Evolutionary conservation across 78 protist genomes (phyloP).

Genomic region (Dictyostelium brefeldianum): DNA sequence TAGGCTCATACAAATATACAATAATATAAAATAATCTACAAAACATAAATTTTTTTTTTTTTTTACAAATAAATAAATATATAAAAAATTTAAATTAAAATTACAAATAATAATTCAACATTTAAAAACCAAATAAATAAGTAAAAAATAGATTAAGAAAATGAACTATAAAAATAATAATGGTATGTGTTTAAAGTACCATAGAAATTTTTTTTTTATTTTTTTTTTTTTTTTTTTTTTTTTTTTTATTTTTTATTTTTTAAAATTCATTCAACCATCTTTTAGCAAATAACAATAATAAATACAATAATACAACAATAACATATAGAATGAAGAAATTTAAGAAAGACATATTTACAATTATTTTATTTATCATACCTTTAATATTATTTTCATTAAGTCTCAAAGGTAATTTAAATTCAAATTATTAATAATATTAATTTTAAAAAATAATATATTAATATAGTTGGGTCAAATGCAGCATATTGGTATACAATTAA

Average conservation of each 20-base stretch:
- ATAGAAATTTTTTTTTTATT: background rate
- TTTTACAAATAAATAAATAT: background rate
- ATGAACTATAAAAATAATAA: background rate
- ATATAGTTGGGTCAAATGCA: background rate
- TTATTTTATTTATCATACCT: background rate
- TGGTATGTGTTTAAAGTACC: too few species aligned
- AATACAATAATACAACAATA: background rate
- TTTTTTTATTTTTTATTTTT: background rate
- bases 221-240: background rate
- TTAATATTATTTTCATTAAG: background rate
- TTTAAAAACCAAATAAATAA: too few species aligned
- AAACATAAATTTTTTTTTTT: background rate
- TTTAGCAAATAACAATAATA: background rate
- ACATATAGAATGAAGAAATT: background rate
- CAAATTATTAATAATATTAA: background rate
- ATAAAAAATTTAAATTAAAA: too few species aligned
- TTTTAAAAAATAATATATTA: background rate
- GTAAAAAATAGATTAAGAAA: background rate
- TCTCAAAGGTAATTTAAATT: too few species aligned
- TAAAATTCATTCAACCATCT: background rate
- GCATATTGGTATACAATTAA: conserved; percentile 4
- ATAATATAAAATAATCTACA: too few species aligned
- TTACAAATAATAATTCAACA: too few species aligned
- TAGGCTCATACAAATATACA: too few species aligned
- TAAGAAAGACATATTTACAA: background rate